phyloP scores from a whole-genome alignment of 2,329 filamentous ascomycete genomes.

The Monosporascus sp. region DNA sequence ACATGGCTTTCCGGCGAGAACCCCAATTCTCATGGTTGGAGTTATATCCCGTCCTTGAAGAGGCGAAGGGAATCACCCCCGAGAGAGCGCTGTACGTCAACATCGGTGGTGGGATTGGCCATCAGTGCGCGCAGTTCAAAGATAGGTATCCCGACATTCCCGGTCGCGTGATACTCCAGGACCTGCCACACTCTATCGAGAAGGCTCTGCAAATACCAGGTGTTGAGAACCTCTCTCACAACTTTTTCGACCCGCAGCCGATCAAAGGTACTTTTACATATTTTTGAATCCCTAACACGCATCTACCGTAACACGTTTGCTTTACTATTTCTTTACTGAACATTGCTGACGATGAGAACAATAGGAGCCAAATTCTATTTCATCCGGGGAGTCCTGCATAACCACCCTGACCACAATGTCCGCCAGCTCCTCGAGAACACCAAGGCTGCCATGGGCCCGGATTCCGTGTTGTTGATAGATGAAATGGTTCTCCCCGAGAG shows the following conservation, averaged over 20 bases:
- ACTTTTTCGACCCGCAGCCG: constrained; percentile 14
- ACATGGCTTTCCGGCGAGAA: constrained; percentile 15
- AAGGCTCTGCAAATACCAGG: constrained; percentile 6
- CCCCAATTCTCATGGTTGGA: constrained; percentile 13
- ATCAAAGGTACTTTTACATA: constrained; percentile 4
- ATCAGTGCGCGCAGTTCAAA: constrained; percentile 13
- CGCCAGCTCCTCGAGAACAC: constrained; percentile 3
- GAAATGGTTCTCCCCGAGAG: constrained; percentile 7
- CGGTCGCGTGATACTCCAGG: constrained; percentile 13
- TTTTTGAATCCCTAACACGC: too few relatives aligned
- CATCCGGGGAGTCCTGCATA: constrained; percentile 7
- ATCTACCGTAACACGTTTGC: background rate
- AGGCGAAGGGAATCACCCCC: background rate
- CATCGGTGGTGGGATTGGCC: constrained; percentile 13
- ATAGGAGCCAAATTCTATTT: constrained; percentile 18
- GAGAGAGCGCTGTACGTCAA: constrained; percentile 9
- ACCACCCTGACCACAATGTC: constrained; percentile 2
- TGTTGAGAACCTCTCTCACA: constrained; percentile 12
- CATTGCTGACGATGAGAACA: too few relatives aligned
- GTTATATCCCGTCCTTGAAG: constrained; percentile 12
- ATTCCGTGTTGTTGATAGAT: constrained; percentile 6
- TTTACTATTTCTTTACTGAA: background rate
- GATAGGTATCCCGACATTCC: constrained; percentile 9
- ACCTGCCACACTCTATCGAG: constrained; percentile 6
- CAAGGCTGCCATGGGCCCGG: constrained; percentile 1